Conservation (phyloP, 2,329 filamentous ascomycete species). For the Apiospora rasikravindrae region DNA sequence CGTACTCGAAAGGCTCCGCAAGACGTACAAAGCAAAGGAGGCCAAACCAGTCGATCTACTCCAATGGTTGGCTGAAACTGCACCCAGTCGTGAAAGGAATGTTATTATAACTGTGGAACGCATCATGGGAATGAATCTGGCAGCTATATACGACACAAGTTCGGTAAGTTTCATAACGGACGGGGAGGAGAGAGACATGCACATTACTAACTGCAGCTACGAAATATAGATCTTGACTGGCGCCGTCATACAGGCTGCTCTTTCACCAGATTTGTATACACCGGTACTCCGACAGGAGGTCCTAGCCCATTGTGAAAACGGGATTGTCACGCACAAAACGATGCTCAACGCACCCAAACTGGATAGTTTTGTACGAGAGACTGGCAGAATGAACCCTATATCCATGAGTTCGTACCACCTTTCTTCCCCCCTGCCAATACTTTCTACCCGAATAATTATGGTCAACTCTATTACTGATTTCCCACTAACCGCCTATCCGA, state of each 20-base stretch:
- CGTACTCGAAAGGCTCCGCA: conserved; percentile 15
- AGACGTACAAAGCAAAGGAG: conserved; percentile 7
- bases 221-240: not conserved
- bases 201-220: not conserved
- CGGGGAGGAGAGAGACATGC: too few species aligned
- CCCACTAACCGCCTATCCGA: not conserved
- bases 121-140: conserved; percentile 19
- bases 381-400: not conserved
- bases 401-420: conserved; percentile 10
- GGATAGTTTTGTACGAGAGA: conserved; percentile 16
- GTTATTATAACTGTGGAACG: conserved; percentile 17
- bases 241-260: not conserved
- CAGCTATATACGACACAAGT: conserved; percentile 17
- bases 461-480: not conserved
- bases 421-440: accelerated
- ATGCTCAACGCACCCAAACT: not conserved
- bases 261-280: not conserved
- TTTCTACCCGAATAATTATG: too few species aligned
- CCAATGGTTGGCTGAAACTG: conserved; percentile 17
- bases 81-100: conserved; percentile 11
- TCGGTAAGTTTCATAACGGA: not conserved
- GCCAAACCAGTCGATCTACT: conserved; percentile 13
- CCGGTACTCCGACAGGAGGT: not conserved
- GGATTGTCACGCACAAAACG: not conserved
- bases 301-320: not conserved